phyloP scores from a whole-genome alignment of 1,284 basidiomycete genomes.

The Puccinia coronata region DNA sequence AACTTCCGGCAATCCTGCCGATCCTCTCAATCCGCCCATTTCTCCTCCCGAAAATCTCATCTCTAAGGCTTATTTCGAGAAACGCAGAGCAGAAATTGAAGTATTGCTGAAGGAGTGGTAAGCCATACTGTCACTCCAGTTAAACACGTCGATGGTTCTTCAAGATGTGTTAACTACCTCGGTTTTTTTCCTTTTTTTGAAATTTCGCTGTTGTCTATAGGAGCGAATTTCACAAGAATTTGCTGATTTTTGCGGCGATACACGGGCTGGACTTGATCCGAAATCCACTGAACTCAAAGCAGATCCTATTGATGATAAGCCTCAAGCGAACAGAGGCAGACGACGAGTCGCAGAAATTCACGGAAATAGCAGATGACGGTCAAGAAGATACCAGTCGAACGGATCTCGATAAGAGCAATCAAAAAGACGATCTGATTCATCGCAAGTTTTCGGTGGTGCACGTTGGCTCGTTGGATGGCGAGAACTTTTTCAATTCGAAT shows the following conservation, averaged over 20 bases:
- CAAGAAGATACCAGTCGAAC: not conserved
- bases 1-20: not conserved
- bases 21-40: not conserved
- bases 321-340: not conserved
- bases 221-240: conserved; percentile 40
- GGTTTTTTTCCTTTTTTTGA: not conserved
- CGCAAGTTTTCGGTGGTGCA: conserved; percentile 25
- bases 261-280: conserved; percentile 33
- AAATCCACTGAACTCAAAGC: conserved; percentile 6
- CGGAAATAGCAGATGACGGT: conserved; percentile 1
- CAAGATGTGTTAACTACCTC: not conserved
- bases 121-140: not conserved
- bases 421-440: not conserved
- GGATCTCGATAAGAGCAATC: not conserved
- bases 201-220: not conserved
- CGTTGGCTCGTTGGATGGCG: conserved; percentile 2
- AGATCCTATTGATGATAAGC: conserved; percentile 13
- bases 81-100: conserved; percentile 35
- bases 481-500: conserved; percentile 28
- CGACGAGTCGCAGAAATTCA: not conserved
- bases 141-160: not conserved
- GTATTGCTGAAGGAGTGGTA: conserved; percentile 21
- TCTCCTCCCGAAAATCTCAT: not conserved
- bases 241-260: conserved; percentile 39
- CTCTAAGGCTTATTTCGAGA: conserved; percentile 6